Percentiles rank a stretch among this genome's conserved stretches.
Evolutionary conservation across 1,284 basidiomycete species (phyloP).

Genomic region (Quambalaria eucalypti): DNA sequence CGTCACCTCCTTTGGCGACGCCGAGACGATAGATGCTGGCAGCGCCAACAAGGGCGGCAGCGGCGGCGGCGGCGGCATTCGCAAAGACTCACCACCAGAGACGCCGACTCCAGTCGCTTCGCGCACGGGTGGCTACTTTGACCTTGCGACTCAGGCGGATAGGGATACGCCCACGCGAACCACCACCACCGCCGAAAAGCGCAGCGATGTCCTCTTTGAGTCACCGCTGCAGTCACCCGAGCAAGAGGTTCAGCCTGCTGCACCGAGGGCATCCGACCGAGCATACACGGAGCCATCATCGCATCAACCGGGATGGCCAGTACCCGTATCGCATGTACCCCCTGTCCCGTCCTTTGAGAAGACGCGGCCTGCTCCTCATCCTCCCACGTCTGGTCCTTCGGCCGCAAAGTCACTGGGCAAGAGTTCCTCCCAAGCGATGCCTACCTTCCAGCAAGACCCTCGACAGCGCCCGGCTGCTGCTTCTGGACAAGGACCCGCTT

Average conservation of each 20-base stretch:
- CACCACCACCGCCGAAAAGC: not conserved
- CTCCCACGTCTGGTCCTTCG: constrained; percentile 9
- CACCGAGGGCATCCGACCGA: not conserved
- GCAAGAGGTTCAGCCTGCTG: constrained; percentile 1
- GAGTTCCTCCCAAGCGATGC: not conserved
- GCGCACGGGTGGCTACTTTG: constrained; percentile 9
- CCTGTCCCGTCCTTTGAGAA: constrained; percentile 31
- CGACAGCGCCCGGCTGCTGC: not conserved
- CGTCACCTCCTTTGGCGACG: constrained; percentile 14
- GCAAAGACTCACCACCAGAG: constrained; percentile 14
- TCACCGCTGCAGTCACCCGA: constrained; percentile 10
- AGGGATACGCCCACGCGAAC: not conserved
- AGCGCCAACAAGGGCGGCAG: no score
- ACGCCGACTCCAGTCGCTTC: constrained; percentile 24
- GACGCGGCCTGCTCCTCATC: no score
- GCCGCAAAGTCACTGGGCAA: constrained; percentile 2
- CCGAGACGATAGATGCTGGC: not conserved
- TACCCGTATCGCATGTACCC: constrained; percentile 22
- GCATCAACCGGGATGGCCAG: constrained; percentile 26
- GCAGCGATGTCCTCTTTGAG: not conserved
- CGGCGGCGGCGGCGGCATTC: not conserved
- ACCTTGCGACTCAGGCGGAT: not conserved
- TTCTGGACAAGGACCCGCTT: no score
- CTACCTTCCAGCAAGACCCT: not conserved
- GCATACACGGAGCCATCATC: not conserved